Base-by-base conservation (phyloP, 192 early-diverging fungal species). In the Rhizophagus clarus region DNA sequence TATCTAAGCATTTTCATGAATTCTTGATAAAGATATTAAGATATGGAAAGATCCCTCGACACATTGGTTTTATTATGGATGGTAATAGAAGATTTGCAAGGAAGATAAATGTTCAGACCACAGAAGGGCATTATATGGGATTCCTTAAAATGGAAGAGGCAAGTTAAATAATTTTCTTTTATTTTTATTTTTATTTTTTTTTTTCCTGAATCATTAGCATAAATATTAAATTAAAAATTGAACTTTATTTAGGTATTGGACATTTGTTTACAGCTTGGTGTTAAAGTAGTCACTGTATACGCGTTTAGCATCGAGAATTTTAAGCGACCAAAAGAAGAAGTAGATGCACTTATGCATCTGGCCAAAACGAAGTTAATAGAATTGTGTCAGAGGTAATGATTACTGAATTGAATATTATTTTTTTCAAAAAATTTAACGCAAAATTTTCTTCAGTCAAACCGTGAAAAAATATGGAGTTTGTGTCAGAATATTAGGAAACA, bases 261-360 rank as follows among this genome's bases (percentile, higher is more conserved):
- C 63, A 92, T 96, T 85, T 98, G 95, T 81, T 90, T 96, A 83
- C 84, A 93, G 14, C 88, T 98, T 28, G 96, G 96, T 9, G 84
- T 99, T 26, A 85, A 90, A 71, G 88, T 90, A 6, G 95, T 99
- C 17, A 97, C 95, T 37, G 93, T 98, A 9, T 99, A 95, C 84
- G 98, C 98, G 29, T 98, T 99, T 88, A 97, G 95, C 74, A 96
- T 97, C 64, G 97, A 98, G 81, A 99, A 99, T 87, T 99, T 99
- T 83, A 96, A 95, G 81, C 88, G 98, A 8, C 89, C 93, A 37
- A 79, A 86, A 45, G 92, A 92, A 17, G 97, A 99, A 84, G 96
- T 99, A 4, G 85, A 93, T 4, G 87, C 88, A 26, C 80, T 99
- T 66, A 97, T 98, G 96, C 83, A 91, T 24, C 77, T 98, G 17